Evolutionary conservation across 1,139 yeast genomes (phyloP).

Genomic region (Yamadazyma pseudoaaseri): DNA sequence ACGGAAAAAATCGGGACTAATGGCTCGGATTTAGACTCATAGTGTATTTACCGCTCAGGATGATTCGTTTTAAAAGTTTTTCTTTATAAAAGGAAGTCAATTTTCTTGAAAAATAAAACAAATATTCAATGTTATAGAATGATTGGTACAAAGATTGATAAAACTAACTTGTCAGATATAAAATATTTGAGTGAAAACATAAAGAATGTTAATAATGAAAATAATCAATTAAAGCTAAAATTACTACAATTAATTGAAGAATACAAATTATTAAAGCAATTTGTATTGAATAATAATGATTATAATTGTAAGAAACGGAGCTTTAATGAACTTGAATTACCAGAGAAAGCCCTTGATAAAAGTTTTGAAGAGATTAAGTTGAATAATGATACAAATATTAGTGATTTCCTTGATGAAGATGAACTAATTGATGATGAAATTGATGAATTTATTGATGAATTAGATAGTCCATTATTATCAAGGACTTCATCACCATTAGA

Average conservation of each 20-base stretch:
- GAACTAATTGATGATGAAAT: slow-evolving; percentile 16
- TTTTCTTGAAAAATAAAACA: slow-evolving; percentile 1
- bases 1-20: slow-evolving; percentile 2
- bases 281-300: slow-evolving; percentile 20
- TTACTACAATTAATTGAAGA: slow-evolving; percentile 41
- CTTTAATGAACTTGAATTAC: slow-evolving; percentile 23
- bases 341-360: neutral
- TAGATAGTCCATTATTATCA: slow-evolving; percentile 32
- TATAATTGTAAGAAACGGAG: slow-evolving; percentile 25
- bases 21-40: slow-evolving; percentile 1
- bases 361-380: neutral
- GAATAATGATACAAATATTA: neutral
- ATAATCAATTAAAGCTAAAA: slow-evolving; percentile 34
- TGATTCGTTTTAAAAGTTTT: slow-evolving; percentile 4
- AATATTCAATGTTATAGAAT: neutral
- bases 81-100: slow-evolving; percentile 4
- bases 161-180: slow-evolving; percentile 1
- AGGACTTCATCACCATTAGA: slow-evolving; percentile 43
- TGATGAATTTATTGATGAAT: slow-evolving; percentile 19
- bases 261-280: slow-evolving; percentile 37
- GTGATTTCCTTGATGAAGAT: slow-evolving; percentile 3
- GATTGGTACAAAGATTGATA: slow-evolving; percentile 1
- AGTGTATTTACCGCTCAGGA: neutral
- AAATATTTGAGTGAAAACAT: slow-evolving; percentile 20
- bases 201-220: slow-evolving; percentile 33